Percentiles rank a stretch among this genome's conserved stretches.
phyloP scores from a whole-genome alignment of 1,284 basidiomycete species.

The Gymnopus androsaceus region DNA sequence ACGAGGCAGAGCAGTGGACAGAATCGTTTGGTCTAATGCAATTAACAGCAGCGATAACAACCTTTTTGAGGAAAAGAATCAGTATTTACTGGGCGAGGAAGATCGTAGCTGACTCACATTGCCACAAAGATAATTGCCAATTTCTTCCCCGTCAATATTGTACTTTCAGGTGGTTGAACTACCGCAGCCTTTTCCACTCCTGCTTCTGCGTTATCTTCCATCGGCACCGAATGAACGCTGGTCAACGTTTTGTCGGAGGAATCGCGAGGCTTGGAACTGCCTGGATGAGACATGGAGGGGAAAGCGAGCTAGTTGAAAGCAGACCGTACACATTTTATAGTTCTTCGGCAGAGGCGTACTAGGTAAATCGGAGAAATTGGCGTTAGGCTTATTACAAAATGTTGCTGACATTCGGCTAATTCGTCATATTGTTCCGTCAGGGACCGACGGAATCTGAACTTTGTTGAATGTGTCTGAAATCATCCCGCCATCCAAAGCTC shows the following conservation, averaged over 20 bases:
- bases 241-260: neutral
- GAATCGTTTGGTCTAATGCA: conserved; percentile 40
- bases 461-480: no score
- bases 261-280: neutral
- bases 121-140: neutral
- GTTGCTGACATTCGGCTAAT: no score
- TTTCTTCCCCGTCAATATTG: conserved; percentile 1
- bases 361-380: no score
- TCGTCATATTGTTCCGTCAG: no score
- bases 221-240: neutral
- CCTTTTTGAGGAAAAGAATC: neutral
- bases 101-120: neutral
- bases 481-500: no score
- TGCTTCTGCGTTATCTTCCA: neutral
- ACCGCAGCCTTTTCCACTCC: neutral
- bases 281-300: neutral
- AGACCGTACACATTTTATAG: no score
- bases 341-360: no score
- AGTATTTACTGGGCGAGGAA: no score
- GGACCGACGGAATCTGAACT: no score
- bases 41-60: conserved; percentile 22
- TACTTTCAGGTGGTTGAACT: neutral
- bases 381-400: no score
- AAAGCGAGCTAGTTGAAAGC: no score
- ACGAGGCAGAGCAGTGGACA: conserved; percentile 35